Evolutionary conservation across 129 eudicot genomes (phyloP), one percentile per base, ranked within the genome.

Genomic region (Tanacetum coccineum): DNA sequence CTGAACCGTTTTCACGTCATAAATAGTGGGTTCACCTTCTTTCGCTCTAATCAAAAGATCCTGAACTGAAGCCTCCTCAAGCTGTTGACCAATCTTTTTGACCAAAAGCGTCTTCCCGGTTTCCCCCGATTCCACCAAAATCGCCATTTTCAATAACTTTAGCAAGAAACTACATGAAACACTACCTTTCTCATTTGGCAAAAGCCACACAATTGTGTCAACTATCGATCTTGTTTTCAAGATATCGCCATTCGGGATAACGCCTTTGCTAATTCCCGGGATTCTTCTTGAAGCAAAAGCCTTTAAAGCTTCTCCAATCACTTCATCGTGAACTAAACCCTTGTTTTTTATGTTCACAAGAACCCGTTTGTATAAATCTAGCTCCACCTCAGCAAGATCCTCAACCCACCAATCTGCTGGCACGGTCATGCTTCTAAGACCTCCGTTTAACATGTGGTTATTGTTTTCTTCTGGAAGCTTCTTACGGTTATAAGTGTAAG

Each of bases 341-440:
- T 81, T 86, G 78, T 68, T 86, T 64, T 84, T 89, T n/a, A 93
- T 93, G 67, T 77, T 78, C 58, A 75, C 67, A 4, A 93, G 81
- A 42, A 89, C 95, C 75, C 84, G 81, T 65, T 81, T 87, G 67
- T 77, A 93, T 10, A 81, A 79, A 72, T 87, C 95, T 49, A 84
- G 72, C 56, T 87, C 95, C 56, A 93, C 93, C 76, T 89, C 99
- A 71, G 90, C 84, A 32, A 93, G 67, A 69, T 93, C 99, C 85
- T 93, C 95, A 8, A 84, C 96, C 99, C 99, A 93, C 99, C 99
- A 93, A 79, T 93, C 96, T 6, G 78, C 60, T 2, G 99, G 99
- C 49, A 93, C 89, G 28, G 70, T 79, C 46, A 87, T 77, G 71
- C 61, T 88, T 62, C 90, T 73, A 47, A 82, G 71, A 48, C 87